Percentiles rank a stretch among this genome's conserved stretches.
phyloP scores from a whole-genome alignment of 2,329 filamentous ascomycete species.

The Scedosporium boydii region DNA sequence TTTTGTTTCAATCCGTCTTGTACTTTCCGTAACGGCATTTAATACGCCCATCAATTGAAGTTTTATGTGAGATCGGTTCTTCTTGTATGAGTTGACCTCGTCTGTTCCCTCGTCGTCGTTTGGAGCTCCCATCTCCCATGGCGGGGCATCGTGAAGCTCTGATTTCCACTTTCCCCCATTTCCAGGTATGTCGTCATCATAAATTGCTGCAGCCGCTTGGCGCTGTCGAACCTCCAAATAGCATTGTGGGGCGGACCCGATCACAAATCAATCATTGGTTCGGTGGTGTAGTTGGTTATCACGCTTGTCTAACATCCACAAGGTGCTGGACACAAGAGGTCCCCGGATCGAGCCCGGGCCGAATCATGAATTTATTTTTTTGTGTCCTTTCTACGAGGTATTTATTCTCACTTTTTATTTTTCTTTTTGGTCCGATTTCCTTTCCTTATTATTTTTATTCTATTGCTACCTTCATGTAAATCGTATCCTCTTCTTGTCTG shows the following conservation, averaged over 20 bases:
- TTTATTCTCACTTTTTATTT: background rate
- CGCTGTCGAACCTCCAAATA: background rate
- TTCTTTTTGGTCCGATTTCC: background rate
- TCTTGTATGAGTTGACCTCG: background rate
- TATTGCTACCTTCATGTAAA: too few species aligned
- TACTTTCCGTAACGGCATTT: background rate
- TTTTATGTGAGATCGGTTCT: too few species aligned
- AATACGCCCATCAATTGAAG: background rate
- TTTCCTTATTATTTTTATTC: background rate
- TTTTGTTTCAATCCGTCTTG: background rate
- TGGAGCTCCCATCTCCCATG: too few species aligned
- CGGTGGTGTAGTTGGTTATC: slow-evolving; percentile 2
- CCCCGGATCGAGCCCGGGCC: slow-evolving; percentile 1
- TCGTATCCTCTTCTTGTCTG: too few species aligned
- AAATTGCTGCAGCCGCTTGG: background rate
- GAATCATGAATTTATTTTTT: background rate
- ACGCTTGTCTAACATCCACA: slow-evolving; percentile 2
- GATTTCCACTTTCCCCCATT: background rate
- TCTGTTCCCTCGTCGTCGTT: background rate
- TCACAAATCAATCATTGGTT: background rate
- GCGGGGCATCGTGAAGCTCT: background rate
- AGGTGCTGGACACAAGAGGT: slow-evolving; percentile 2
- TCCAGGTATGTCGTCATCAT: background rate
- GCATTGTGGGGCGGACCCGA: background rate
- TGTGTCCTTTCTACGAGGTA: background rate